phyloP scores from a whole-genome alignment of 345 rosid species.

The Syzygium aqueum region DNA sequence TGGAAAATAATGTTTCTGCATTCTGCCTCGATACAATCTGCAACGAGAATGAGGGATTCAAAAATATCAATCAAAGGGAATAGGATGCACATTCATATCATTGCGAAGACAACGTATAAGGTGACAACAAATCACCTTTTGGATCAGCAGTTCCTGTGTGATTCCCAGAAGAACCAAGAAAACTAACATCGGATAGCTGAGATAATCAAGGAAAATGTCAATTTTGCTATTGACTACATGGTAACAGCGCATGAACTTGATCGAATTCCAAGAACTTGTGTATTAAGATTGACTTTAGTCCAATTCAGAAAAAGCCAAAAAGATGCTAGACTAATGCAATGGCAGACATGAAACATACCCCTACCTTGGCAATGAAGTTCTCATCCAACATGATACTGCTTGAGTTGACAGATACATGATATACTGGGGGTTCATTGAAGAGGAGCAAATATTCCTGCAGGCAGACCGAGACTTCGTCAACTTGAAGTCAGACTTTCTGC shows the following conservation, averaged over 20 bases:
- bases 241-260: neutral
- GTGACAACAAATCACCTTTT: constrained; percentile 28
- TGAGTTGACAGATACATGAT: constrained; percentile 69
- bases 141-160: constrained; percentile 21
- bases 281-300: neutral
- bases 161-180: constrained; percentile 24
- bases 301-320: neutral
- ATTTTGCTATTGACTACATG: neutral
- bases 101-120: neutral
- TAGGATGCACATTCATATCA: neutral
- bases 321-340: neutral
- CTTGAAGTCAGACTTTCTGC: neutral
- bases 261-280: neutral
- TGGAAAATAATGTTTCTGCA: constrained; percentile 57
- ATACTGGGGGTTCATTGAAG: constrained; percentile 57
- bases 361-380: constrained; percentile 77
- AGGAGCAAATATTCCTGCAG: constrained; percentile 79
- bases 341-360: neutral
- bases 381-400: constrained; percentile 82
- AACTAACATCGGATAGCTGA: constrained; percentile 65
- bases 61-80: neutral
- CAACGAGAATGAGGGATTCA: neutral
- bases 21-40: constrained; percentile 37
- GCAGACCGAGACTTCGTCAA: neutral
- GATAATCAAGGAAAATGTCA: neutral